Base-by-base conservation (phyloP, 2,329 filamentous ascomycete species). In the Paramyrothecium sp. region DNA sequence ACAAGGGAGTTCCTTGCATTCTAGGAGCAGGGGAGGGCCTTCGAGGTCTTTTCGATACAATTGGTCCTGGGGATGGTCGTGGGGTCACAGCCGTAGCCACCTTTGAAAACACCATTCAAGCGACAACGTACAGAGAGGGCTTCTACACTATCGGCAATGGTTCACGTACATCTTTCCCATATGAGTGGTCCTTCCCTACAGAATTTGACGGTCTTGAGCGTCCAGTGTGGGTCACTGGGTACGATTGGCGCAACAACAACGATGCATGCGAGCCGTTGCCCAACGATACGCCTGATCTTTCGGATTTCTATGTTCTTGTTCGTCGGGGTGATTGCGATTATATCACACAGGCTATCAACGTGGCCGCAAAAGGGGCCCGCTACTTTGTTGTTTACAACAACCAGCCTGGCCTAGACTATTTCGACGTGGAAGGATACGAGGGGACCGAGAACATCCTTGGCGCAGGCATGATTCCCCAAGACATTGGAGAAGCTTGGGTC, bases 341-440 rank as follows among this genome's bases (percentile, higher is more conserved):
- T 23, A 5, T 13, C 11, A 21, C 19, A 23, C 47, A 49, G 22
- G 47, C 47, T 21, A 20, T n/a, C 12, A 82, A 82, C 56, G 77
- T 70, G 38, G 76, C 70, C 7, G 74, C 71, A 12, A 75, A 75
- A 48, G 83, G 83, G 22, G 82, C 79, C 51, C 77, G 78, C 64
- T 84, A 84, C 57, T 70, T 86, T 49, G 69, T 86, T 61, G 74
- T 65, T 85, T 30, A 85, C 68, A 83, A 84, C 72, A 12, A 46
- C 41, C 19, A 16, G 17, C 19, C 17, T 17, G 41, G 41, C 13
- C 41, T 46, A 46, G 41, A 46, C 13, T 17, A 46, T 16, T 46
- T 46, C 41, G 19, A 16, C 4, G 41, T 46, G 5, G 41, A 46
- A 4, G 19, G 41, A 5, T 17, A n/a, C 13, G 19, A 20, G 17